Evolutionary conservation across 768 basidiomycete species (phyloP), one percentile per base, ranked within the genome.

Genomic region (Lactifluus rugatus): DNA sequence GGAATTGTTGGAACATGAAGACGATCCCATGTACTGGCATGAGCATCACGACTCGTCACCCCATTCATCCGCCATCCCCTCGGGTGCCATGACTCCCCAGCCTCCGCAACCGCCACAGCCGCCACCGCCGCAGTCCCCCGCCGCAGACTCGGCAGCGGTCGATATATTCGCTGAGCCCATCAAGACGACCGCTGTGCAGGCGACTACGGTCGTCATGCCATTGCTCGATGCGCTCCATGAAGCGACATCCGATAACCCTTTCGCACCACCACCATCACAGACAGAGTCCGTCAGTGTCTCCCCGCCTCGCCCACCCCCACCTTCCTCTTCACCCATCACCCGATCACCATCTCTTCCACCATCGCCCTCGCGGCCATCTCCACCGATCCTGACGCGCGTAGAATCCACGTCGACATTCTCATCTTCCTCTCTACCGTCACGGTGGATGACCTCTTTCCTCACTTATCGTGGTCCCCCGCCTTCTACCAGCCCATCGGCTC

Each of bases 1-100:
- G 46, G 86, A 89, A 66, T 68, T 89, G 36, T 66, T 88, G 37
- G 64, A 76, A 58, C 80, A 85, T 58, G 79, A 88, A 68, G 83
- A 86, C 51, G 85, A 89, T 67, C 85, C 85, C 1, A 67, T 87
- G 63, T 85, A 82, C 66, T 84, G 53, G 52, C 63, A 64, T 26
- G 11, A 59, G 47, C 39, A 46, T 21, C 39, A n/a, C 21, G 36
- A 25, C 5, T 7, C 48, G 8, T 42, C 55, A 14, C 31, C 47
- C 23, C 14, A 23, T 17, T 10, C 34, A 28, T 47, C 31, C 26
- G 21, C 48, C 25, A 23, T 42, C 11, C 57, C 52, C 17, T 56
- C 52, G 23, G 54, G 50, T 47, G 34, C 64, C 31, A n/a, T 25
- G 11, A 56, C 56, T 17, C 64, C 64, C 14, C 62, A 62, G 53